A percentile compares a stretch with the other conserved stretches of the same genome.
These are phyloP conservation scores for Cicer bijugum DNA, from an alignment of 306 rosid species.

Conservation along the genomic window DNA sequence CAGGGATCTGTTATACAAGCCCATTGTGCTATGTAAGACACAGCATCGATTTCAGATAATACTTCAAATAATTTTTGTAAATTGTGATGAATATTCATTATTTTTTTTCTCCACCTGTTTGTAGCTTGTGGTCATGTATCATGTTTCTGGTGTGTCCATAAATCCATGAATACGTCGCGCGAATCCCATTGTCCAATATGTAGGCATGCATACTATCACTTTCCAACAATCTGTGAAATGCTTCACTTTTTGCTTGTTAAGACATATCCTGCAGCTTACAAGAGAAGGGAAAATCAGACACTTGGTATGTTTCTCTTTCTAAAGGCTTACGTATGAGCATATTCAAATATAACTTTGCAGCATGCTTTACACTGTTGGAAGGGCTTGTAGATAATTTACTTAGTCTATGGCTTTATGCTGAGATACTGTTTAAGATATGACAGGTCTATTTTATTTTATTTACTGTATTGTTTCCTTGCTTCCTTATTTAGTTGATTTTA, in stretches of 20 bases:
- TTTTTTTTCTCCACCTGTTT: neutral
- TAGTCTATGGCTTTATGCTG: neutral
- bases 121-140: conserved; percentile 87
- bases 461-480: neutral
- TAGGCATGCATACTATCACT: conserved; percentile 68
- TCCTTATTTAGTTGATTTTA: neutral
- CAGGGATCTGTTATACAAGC: conserved; percentile 91
- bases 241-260: conserved; percentile 77
- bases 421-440: conserved; percentile 7
- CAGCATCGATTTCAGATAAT: conserved; percentile 24
- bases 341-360: conserved; percentile 19
- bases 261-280: conserved; percentile 67
- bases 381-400: neutral
- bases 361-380: conserved; percentile 1
- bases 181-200: conserved; percentile 83
- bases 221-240: conserved; percentile 74
- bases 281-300: conserved; percentile 61
- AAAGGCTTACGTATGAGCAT: conserved; percentile 10
- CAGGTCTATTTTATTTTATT: neutral
- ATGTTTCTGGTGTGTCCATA: conserved; percentile 92
- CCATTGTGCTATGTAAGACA: conserved; percentile 76
- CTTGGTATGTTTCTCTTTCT: conserved; percentile 58
- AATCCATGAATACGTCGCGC: conserved; percentile 51
- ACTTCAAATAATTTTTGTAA: neutral
- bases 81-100: conserved; percentile 6